A percentile compares a stretch with the other conserved stretches of the same genome.
phyloP scores from a whole-genome alignment of 352 stramenopile species.

The Saprolegnia parasitica region DNA sequence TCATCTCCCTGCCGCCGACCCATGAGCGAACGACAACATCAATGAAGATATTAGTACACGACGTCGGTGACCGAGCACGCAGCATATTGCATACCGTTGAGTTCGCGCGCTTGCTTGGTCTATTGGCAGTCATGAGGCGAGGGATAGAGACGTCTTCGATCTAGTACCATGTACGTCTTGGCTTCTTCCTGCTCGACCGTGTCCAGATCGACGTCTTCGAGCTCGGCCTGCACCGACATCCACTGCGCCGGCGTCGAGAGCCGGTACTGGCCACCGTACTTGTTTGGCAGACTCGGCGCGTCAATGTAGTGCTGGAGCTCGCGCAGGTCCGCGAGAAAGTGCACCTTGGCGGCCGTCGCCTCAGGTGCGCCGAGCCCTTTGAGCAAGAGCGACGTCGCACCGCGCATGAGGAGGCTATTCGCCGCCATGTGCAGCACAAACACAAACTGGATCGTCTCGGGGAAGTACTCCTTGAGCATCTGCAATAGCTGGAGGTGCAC shows the following conservation, averaged over 20 bases:
- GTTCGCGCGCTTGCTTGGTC: slow-evolving; percentile 46
- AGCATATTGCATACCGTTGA: slow-evolving; percentile 82
- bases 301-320: slow-evolving; percentile 51
- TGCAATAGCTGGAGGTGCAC: slow-evolving; percentile 18
- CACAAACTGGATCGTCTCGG: slow-evolving; percentile 52
- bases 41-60: slow-evolving; percentile 28
- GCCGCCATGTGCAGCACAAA: slow-evolving; percentile 52
- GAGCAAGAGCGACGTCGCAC: slow-evolving; percentile 48
- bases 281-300: slow-evolving; percentile 44
- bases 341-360: slow-evolving; percentile 47
- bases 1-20: slow-evolving; percentile 42
- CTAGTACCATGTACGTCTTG: slow-evolving; percentile 42
- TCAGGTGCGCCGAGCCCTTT: slow-evolving; percentile 41
- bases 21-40: background rate
- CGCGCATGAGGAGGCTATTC: slow-evolving; percentile 42
- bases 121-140: background rate
- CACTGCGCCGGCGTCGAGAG: slow-evolving; percentile 49
- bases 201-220: slow-evolving; percentile 62
- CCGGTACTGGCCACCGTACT: slow-evolving; percentile 55
- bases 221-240: slow-evolving; percentile 65
- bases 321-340: slow-evolving; percentile 40
- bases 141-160: background rate
- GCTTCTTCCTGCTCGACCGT: slow-evolving; percentile 36
- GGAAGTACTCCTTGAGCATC: slow-evolving; percentile 47
- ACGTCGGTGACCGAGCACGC: slow-evolving; percentile 58